Evolutionary conservation across 768 basidiomycete genomes (phyloP).

Genomic region (Suillus brevipes): DNA sequence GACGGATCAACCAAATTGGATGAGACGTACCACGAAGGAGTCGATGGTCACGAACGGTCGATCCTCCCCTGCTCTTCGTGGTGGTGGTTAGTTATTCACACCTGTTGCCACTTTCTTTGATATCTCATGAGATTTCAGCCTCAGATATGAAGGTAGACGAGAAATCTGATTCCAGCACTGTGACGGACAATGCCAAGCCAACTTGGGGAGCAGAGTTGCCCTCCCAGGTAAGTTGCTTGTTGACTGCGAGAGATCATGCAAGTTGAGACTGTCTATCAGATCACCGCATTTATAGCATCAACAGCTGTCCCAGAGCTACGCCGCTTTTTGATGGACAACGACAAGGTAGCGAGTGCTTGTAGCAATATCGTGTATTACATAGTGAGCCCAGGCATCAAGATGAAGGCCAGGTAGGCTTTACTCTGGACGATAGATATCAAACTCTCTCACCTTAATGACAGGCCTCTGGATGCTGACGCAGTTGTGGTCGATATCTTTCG

Average conservation of each 20-base stretch:
- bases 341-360: conserved; percentile 78
- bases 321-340: conserved; percentile 78
- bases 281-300: conserved; percentile 69
- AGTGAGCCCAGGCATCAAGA: conserved; percentile 77
- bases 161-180: conserved; percentile 49
- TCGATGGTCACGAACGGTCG: conserved; percentile 61
- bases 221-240: conserved; percentile 22
- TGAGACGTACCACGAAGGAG: conserved; percentile 68
- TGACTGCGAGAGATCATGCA: background rate
- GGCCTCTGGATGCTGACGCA: conserved; percentile 78
- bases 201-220: conserved; percentile 31
- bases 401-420: conserved; percentile 60
- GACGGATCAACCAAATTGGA: conserved; percentile 78
- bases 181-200: conserved; percentile 33
- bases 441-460: conserved; percentile 27
- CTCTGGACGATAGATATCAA: background rate
- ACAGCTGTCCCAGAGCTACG: conserved; percentile 74
- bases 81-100: conserved; percentile 39
- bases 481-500: conserved; percentile 64
- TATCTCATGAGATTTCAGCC: conserved; percentile 13
- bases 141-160: conserved; percentile 58
- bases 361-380: conserved; percentile 85
- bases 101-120: background rate
- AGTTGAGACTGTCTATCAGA: conserved; percentile 41
- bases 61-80: conserved; percentile 65